Evolutionary conservation across 2,329 filamentous ascomycete species (phyloP).

Genomic region (Sclerotinia minor): DNA sequence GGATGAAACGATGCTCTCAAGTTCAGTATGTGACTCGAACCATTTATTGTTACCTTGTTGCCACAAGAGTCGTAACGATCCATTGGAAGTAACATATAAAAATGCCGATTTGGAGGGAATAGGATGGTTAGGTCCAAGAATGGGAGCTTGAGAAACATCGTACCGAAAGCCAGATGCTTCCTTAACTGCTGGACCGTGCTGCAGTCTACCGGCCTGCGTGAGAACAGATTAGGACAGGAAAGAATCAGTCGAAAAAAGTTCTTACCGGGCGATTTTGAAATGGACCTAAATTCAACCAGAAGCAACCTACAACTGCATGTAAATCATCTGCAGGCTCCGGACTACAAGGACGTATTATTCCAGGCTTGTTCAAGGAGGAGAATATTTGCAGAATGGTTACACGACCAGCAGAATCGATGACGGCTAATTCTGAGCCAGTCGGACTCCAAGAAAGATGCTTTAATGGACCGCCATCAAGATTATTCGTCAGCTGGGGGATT

Average conservation of each 20-base stretch:
- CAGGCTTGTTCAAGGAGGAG: slow-evolving; percentile 72
- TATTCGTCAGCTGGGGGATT: slow-evolving; percentile 59
- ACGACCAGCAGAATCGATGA: slow-evolving; percentile 77
- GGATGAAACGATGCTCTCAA: slow-evolving; percentile 70
- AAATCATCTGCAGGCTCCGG: slow-evolving; percentile 73
- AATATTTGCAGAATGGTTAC: slow-evolving; percentile 72
- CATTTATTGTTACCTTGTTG: slow-evolving; percentile 71
- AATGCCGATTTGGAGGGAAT: slow-evolving; percentile 70
- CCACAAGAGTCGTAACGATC: slow-evolving; percentile 73
- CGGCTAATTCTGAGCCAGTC: slow-evolving; percentile 74
- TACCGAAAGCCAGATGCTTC: slow-evolving; percentile 65
- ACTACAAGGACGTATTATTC: slow-evolving; percentile 60
- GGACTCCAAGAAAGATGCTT: slow-evolving; percentile 81
- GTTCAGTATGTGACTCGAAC: slow-evolving; percentile 69
- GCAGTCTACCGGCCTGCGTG: slow-evolving; percentile 43
- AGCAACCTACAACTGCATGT: slow-evolving; percentile 75
- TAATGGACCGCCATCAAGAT: slow-evolving; percentile 64
- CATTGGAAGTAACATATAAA: slow-evolving; percentile 73
- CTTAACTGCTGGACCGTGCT: slow-evolving; percentile 64
- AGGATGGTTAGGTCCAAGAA: slow-evolving; percentile 72
- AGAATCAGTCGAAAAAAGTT: slow-evolving; percentile 10
- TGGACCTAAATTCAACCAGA: slow-evolving; percentile 65
- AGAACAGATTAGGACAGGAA: slow-evolving; percentile 1
- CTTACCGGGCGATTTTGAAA: slow-evolving; percentile 38
- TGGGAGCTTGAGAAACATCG: slow-evolving; percentile 63